Evolutionary conservation across 2,329 filamentous ascomycete genomes (phyloP), one percentile per base, ranked within the genome.

Genomic region (Fusarium liriodendri): DNA sequence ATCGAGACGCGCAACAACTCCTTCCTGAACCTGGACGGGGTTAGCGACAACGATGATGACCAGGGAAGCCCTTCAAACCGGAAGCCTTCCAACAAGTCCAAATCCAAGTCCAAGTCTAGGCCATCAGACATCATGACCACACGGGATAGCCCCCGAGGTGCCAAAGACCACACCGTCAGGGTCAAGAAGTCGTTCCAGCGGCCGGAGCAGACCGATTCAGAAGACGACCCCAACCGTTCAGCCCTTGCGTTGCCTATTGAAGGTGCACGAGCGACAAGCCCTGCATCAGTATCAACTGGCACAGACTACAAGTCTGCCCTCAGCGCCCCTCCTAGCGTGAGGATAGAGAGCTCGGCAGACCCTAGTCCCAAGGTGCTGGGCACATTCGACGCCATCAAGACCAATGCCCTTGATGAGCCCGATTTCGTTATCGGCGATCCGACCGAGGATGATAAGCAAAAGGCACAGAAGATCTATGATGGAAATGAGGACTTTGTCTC

Each of bases 401-500:
- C 77, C 5, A 85, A 87, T 70, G 84, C 85, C 11, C 82, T 91
- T 13, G 89, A 91, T 62, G 89, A 91, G 77, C 89, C 89, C 6
- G 86, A 89, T 25, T 88, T 90, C 57, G 82, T 89, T 2, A 81
- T 90, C 35, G 89, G 89, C 35, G 87, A 90, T 27, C 89, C 89
- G 9, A 88, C 90, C 1, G 89, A 91, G 40, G 91, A 93, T 66
- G 95, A 98, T 76, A 88, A 89, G 22, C 90, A 93, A 75, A 94
- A 93, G 80, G 97, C 96, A 1, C 89, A 92, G 76, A 92, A 91
- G 79, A 95, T 99, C 45, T 98, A 90, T 80, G 92, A 96, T 66
- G 95, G 95, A 42, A 90, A 92, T 69, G 95, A 98, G 79, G 92
- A 94, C 61, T 93, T 95, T 69, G 91, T 97, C 25, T 88, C 89